Evolutionary conservation across 257 asterid genomes (phyloP), one percentile per base, ranked within the genome.

Genomic region (Penstemon eatonii): DNA sequence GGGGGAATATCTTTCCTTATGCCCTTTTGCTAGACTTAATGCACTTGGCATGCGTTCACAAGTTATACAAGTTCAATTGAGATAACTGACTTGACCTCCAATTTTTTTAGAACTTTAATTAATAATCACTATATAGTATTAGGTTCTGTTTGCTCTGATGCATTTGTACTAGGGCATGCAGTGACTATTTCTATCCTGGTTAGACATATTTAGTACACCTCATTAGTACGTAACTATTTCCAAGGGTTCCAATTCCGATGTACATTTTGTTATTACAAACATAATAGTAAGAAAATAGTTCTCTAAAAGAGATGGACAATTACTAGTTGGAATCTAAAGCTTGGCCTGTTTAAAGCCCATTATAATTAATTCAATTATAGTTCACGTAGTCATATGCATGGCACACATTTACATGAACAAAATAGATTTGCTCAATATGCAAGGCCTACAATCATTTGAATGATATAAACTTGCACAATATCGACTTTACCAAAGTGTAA

Each of bases 31-130:
- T 45, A 3, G 43, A 42, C 57, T 5, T 56, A 57, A 38, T 18
- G 45, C 55, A 58, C 63, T 70, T 54, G 75, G 64, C 71, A 68
- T 65, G 19, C 40, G 52, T 49, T 11, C 66, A 15, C 60, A 49
- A 55, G 5, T 69, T 65, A 40, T 1, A 38, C 39, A 5, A 43
- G 41, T 25, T 47, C 59, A 67, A 59, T 65, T 58, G 36, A 52
- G 39, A 52, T 1, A 13, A 33, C 55, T 43, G 40, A 63, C 69
- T 65, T 25, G 33, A 25, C 33, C 33, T 25, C 33, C 33, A 25
- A 25, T 25, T 25, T 25, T 25, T 25, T 25, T 25, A 25, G 33
- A 25, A 25, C 33, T 25, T 25, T 25, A 25, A 25, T 25, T 25
- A 25, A 25, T 25, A 25, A 25, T 25, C 33, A 25, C 2, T 25